Percentiles rank a stretch among this genome's conserved stretches.
phyloP scores from a whole-genome alignment of 805 yeast genomes.

The Zygosaccharomyces rouxii region DNA sequence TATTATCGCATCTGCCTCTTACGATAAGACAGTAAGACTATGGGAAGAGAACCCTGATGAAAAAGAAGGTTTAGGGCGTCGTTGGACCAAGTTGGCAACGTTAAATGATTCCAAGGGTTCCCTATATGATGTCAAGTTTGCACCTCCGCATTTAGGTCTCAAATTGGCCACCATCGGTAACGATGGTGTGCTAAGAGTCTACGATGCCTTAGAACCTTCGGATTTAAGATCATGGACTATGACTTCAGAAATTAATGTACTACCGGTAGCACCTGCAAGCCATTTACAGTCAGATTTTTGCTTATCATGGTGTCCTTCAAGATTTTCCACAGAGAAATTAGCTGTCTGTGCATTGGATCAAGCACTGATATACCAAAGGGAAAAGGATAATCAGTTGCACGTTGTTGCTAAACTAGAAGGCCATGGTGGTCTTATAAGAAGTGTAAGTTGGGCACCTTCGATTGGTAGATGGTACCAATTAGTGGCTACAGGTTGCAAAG shows the following conservation, averaged over 20 bases:
- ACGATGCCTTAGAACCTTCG: conserved; percentile 87
- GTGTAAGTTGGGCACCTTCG: conserved; percentile 94
- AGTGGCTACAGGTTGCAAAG: conserved; percentile 94
- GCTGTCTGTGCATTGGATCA: conserved; percentile 84
- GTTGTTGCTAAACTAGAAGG: conserved; percentile 69
- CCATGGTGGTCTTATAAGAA: conserved; percentile 80
- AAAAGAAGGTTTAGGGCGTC: conserved; percentile 66
- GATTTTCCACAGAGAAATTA: conserved; percentile 73
- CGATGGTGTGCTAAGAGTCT: conserved; percentile 80
- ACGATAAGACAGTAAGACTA: conserved; percentile 80
- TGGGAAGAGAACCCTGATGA: conserved; percentile 91
- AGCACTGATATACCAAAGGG: conserved; percentile 68
- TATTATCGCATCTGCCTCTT: conserved; percentile 80
- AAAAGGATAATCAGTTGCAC: conserved; percentile 47
- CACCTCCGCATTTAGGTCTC: conserved; percentile 78
- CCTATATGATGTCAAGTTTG: conserved; percentile 82
- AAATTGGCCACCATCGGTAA: conserved; percentile 82
- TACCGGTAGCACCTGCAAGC: conserved; percentile 68
- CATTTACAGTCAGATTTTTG: conserved; percentile 83
- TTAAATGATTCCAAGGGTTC: conserved; percentile 87
- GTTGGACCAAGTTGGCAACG: conserved; percentile 76
- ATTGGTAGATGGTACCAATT: conserved; percentile 87
- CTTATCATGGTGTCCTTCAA: conserved; percentile 86
- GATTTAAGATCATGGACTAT: conserved; percentile 79
- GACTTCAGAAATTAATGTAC: conserved; percentile 63